These are phyloP conservation scores for Carex sylvatica DNA, from an alignment of 202 grass and related monocot genomes.

Conservation along the genomic window DNA sequence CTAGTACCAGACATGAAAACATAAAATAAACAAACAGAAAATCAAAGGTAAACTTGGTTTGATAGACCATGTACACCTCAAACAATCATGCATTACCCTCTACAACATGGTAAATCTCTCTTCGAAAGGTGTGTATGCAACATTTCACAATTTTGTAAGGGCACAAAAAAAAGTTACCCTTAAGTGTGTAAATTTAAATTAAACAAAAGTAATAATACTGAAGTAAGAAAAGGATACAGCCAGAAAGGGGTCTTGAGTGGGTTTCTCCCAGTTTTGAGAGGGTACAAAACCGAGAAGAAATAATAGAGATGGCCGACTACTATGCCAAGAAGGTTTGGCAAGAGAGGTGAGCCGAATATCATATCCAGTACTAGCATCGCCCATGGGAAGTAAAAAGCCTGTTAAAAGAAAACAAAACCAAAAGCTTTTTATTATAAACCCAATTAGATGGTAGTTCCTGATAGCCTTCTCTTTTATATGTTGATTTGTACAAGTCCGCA, in stretches of 20 bases:
- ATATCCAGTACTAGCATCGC: slow-evolving; percentile 79
- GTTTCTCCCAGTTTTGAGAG: slow-evolving; percentile 68
- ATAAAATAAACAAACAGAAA: not conserved
- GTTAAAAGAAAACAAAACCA: slow-evolving; percentile 25
- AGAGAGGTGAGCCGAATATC: slow-evolving; percentile 67
- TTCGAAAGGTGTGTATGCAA: not conserved
- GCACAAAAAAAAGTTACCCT: not conserved
- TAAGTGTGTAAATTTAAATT: not conserved
- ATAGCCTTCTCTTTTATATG: not conserved
- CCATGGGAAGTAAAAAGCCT: slow-evolving; percentile 99
- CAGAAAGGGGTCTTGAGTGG: slow-evolving; percentile 75
- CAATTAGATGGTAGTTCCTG: not conserved
- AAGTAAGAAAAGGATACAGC: slow-evolving; percentile 79
- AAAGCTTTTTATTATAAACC: not conserved
- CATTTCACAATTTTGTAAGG: not conserved
- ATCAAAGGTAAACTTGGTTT: not conserved
- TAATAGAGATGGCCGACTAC: slow-evolving; percentile 85
- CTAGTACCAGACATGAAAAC: not conserved
- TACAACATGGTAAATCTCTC: not conserved
- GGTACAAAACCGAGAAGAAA: slow-evolving; percentile 78
- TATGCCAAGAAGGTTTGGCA: slow-evolving; percentile 72
- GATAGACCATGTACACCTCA: not conserved
- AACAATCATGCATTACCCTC: not conserved
- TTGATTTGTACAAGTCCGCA: not conserved
- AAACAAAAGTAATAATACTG: not conserved